phyloP scores from a whole-genome alignment of 768 basidiomycete species.

The Russula dissimulans region DNA sequence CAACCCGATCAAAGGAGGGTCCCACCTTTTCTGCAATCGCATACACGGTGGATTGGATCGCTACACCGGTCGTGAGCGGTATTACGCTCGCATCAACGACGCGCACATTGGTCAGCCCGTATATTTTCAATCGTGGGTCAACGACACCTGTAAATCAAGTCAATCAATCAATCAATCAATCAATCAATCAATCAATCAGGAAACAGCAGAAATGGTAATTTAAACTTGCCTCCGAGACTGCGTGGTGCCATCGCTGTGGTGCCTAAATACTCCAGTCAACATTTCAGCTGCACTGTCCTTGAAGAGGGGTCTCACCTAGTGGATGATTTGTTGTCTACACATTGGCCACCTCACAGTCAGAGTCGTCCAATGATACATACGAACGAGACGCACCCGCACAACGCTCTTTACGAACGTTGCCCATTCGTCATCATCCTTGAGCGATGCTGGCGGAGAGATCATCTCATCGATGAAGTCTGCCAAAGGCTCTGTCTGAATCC shows the following conservation, averaged over 20 bases:
- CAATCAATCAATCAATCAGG: no score
- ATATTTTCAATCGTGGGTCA: conserved; percentile 14
- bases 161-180: background rate
- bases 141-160: conserved; percentile 11
- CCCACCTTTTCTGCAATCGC: conserved; percentile 18
- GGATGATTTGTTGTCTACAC: conserved; percentile 17
- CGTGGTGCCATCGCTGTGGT: conserved; percentile 18
- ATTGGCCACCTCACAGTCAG: background rate
- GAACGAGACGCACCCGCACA: conserved; percentile 9
- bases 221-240: conserved; percentile 10
- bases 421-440: conserved; percentile 8
- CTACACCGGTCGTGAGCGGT: conserved; percentile 18
- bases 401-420: conserved; percentile 8
- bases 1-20: background rate
- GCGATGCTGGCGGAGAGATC: conserved; percentile 11
- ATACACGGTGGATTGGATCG: conserved; percentile 15
- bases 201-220: background rate
- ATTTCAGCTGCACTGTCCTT: background rate
- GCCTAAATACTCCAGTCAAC: background rate
- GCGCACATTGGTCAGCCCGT: conserved; percentile 10
- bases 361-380: background rate
- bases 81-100: background rate
- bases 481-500: conserved; percentile 14
- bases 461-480: conserved; percentile 5
- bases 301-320: background rate